A percentile compares a stretch with the other conserved stretches of the same genome.
Conservation (phyloP, 352 stramenopile species). For the Phytophthora sp. region DNA sequence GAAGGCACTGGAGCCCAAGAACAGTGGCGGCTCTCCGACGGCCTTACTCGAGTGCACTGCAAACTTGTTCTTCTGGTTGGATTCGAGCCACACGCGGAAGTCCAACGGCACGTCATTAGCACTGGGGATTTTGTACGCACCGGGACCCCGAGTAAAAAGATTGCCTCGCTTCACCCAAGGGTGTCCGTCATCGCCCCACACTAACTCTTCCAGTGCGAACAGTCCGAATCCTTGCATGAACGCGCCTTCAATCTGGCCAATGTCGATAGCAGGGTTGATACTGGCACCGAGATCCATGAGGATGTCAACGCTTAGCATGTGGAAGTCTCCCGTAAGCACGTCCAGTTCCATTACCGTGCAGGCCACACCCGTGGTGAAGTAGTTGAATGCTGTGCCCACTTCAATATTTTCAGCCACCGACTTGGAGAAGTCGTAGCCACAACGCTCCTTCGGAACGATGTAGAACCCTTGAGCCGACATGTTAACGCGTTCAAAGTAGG, state of each 20-base stretch:
- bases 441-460: conserved; percentile 90
- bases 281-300: conserved; percentile 93
- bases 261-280: conserved; percentile 97
- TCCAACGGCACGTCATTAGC: conserved; percentile 96
- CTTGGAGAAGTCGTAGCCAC: conserved; percentile 94
- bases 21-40: conserved; percentile 96
- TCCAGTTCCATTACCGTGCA: conserved; percentile 95
- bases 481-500: conserved; percentile 94
- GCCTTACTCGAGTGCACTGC: conserved; percentile 96
- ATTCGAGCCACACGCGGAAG: conserved; percentile 95
- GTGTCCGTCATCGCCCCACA: conserved; percentile 95
- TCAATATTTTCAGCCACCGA: conserved; percentile 89
- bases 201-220: conserved; percentile 94
- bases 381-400: conserved; percentile 93
- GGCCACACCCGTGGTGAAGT: conserved; percentile 96
- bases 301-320: conserved; percentile 84
- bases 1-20: conserved; percentile 93
- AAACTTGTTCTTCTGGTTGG: conserved; percentile 93
- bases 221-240: conserved; percentile 97
- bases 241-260: conserved; percentile 98
- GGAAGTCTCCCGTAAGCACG: conserved; percentile 94
- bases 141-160: conserved; percentile 94
- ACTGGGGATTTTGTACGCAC: conserved; percentile 97
- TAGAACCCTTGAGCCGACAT: conserved; percentile 97
- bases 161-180: conserved; percentile 93